A percentile compares a stretch with the other conserved stretches of the same genome.
Evolutionary conservation across 83 land plant species (phyloP).

Genomic region (Larix sibirica): DNA sequence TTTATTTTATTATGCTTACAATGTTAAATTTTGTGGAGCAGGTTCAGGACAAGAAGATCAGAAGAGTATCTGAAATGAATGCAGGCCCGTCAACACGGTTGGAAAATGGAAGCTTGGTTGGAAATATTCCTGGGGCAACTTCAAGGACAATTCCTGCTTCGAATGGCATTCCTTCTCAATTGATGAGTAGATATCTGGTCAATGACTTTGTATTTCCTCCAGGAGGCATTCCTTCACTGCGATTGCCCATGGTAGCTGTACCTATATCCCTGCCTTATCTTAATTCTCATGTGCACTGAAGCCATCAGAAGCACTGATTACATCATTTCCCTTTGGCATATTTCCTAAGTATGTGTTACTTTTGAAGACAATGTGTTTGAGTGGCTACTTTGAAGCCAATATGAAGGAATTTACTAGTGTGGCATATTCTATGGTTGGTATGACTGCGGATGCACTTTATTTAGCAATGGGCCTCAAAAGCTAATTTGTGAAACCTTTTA

Average conservation of each 20-base stretch:
- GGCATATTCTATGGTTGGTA: background rate
- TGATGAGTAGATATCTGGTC: conserved; percentile 16
- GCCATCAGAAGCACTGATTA: background rate
- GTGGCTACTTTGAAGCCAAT: background rate
- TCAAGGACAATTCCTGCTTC: conserved; percentile 19
- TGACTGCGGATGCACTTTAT: background rate
- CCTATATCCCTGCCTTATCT: background rate
- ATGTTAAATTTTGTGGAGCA: conserved; percentile 17
- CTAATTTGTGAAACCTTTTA: conserved; percentile 8
- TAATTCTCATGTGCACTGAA: background rate
- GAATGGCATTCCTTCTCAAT: conserved; percentile 31
- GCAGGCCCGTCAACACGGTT: conserved; percentile 22
- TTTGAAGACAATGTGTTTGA: background rate
- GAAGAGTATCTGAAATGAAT: conserved; percentile 43
- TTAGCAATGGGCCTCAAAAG: background rate
- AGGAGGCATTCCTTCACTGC: conserved; percentile 57
- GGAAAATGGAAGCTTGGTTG: conserved; percentile 47
- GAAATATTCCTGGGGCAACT: conserved; percentile 26
- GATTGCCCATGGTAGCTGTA: conserved; percentile 82
- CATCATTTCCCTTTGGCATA: conserved; percentile 4
- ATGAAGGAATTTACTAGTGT: background rate
- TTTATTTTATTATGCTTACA: background rate
- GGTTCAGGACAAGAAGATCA: conserved; percentile 48
- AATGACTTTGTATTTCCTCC: conserved; percentile 8
- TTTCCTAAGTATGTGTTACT: background rate